Conservation (phyloP, 2,329 filamentous ascomycete genomes). For the Pseudovirgaria hyperparasitica region DNA sequence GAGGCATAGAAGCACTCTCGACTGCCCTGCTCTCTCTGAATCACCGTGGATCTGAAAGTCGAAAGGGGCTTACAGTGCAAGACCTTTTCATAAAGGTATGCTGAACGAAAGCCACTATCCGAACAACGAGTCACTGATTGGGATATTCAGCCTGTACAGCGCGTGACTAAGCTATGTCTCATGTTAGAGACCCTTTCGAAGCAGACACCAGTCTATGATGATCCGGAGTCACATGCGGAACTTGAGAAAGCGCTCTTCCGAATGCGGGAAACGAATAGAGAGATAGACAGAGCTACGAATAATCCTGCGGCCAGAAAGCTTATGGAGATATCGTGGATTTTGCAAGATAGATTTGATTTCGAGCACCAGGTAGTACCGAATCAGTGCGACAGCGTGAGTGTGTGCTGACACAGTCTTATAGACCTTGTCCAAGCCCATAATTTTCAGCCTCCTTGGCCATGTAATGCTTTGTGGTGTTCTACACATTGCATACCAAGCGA, state of each 20-base stretch:
- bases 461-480: slow-evolving; percentile 72
- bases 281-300: slow-evolving; percentile 76
- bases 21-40: slow-evolving; percentile 61
- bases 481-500: slow-evolving; percentile 69
- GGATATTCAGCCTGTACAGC: slow-evolving; percentile 63
- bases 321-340: slow-evolving; percentile 69
- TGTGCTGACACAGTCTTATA: too few species aligned
- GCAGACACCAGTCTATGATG: slow-evolving; percentile 72
- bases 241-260: slow-evolving; percentile 61
- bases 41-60: slow-evolving; percentile 47
- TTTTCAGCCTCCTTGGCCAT: slow-evolving; percentile 71
- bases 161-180: slow-evolving; percentile 81
- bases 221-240: slow-evolving; percentile 68
- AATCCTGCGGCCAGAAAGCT: slow-evolving; percentile 55
- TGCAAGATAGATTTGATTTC: slow-evolving; percentile 73
- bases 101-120: not conserved
- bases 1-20: slow-evolving; percentile 72
- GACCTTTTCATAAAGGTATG: slow-evolving; percentile 82
- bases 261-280: slow-evolving; percentile 60
- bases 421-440: slow-evolving; percentile 17
- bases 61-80: slow-evolving; percentile 67
- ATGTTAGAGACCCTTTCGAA: slow-evolving; percentile 75
- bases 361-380: slow-evolving; percentile 49
- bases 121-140: slow-evolving; percentile 1
- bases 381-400: too few species aligned